Base-by-base conservation (phyloP, 179 eudicot genomes). In the Monotropa hypopitys region DNA sequence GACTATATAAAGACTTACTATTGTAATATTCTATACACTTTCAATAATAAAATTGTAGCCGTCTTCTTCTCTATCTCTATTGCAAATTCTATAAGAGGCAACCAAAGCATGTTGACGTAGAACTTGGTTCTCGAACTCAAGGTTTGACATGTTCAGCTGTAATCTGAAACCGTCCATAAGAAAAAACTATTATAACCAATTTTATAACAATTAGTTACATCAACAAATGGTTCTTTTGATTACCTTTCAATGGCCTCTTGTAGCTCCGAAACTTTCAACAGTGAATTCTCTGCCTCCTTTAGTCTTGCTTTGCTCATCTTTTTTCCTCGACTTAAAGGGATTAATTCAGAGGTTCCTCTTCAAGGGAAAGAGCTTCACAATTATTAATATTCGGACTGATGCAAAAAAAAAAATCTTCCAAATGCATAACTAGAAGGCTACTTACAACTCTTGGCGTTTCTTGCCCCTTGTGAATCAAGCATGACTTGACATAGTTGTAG, bases 101-200 rank as follows among this genome's bases (percentile, higher is more conserved):
- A 87, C 92, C 78, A 95, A 80, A 59, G 92, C 97, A 82, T 95
- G 97, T 87, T 92, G 97, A 49, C 97, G 94, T 61, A 95, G 91
- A 43, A 95, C 97, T 86, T 95, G 97, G 85, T 89, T 92, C 83
- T 95, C 99, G n/a, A 97, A 91, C 84, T 93, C 97, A 8, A 93
- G 87, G 83, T 89, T 95, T 72, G 99, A 91, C 77, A 92, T 83
- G 84, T 89, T 92, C 72, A 86, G 80, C 80, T 91, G 93, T 74
- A 95, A 84, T 85, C 99, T 95, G 90, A 80, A 81, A 75, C 70
- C 65, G 38, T 73, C 40, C 75, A 80, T 67, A 70, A 78, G 80
- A 51, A 21, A 71, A 74, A 49, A 35, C 42, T 38, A 54, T 33
- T 51, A 40, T 38, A 32, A 70, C 20, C 45, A 51, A 16, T 43